Evolutionary conservation across 2,329 filamentous ascomycete genomes (phyloP), one percentile per base, ranked within the genome.

Genomic region (Leptographium wingfieldii): DNA sequence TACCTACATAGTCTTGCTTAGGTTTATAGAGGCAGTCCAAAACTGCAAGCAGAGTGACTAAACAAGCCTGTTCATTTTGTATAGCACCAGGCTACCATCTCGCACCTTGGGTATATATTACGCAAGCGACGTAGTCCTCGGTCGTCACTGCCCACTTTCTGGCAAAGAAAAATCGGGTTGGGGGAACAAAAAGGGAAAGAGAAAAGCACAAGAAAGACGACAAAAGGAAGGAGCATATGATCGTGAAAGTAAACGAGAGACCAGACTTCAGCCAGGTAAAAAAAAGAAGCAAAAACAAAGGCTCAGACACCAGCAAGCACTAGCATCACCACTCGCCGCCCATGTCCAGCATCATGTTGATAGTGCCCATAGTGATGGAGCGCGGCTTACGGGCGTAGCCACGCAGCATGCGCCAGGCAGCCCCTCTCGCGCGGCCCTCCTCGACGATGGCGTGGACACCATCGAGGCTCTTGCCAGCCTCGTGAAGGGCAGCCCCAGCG

Each of bases 321-420:
- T 5, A 5, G 43, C 46, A 5, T 33, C 48, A 53, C 16, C 55
- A 55, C 19, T 54, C 57, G 33, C 40, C 60, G 0, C 48, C 12
- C 63, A 59, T 62, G 33, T 65, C 64, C 19, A 66, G 58, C 56
- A 66, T 54, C 66, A 76, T 72, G 62, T 70, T 69, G 61, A 76
- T 76, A 56, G 73, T 66, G 49, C 74, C 73, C 59, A 68, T 71
- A 46, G 66, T 66, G 38, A 22, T 31, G 43, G 65, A 61, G 61
- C 66, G 70, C 43, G 84, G 83, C 76, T 88, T 88, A 69, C 78
- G 77, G 27, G 83, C 80, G 69, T 83, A 86, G 9, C 85, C 85
- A 62, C 75, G 82, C 63, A 87, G 71, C 73, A 81, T 77, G 61
- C 84, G 76, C 73, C 81, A 86, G 11, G 78, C 83, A 3, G 82